These are phyloP conservation scores for Debaryomyces prosopidis DNA, from an alignment of 805 yeast genomes.

Conservation along the genomic window DNA sequence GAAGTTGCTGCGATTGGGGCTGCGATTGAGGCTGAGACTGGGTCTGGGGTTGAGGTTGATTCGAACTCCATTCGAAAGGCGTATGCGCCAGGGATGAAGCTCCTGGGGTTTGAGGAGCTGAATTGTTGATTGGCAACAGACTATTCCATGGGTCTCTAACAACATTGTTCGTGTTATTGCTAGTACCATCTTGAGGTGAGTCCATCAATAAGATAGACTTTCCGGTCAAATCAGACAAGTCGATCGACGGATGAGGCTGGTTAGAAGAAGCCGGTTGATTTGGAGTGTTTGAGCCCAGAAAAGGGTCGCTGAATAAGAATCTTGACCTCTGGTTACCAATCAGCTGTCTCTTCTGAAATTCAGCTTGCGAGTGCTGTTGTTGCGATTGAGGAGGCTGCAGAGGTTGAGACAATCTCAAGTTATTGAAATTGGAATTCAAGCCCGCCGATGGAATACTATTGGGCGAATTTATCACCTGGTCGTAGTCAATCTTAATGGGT, in stretches of 20 bases:
- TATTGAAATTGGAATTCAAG: constrained; percentile 20
- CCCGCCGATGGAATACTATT: constrained; percentile 14
- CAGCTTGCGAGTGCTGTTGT: constrained; percentile 7
- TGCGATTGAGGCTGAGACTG: constrained; percentile 7
- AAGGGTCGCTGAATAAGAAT: constrained; percentile 68
- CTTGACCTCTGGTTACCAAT: constrained; percentile 63
- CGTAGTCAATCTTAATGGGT: constrained; percentile 40
- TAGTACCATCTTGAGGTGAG: constrained; percentile 46
- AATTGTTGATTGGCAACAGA: constrained; percentile 13
- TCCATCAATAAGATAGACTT: constrained; percentile 48
- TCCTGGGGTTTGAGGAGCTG: constrained; percentile 45
- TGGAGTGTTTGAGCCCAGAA: constrained; percentile 11
- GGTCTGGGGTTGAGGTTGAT: constrained; percentile 6
- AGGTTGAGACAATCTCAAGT: constrained; percentile 25
- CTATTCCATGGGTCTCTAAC: constrained; percentile 47
- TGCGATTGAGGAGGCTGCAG: constrained; percentile 34
- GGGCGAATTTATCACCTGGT: constrained; percentile 15
- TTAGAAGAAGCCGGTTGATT: constrained; percentile 21
- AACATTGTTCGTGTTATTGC: constrained; percentile 47
- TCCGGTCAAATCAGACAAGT: constrained; percentile 38
- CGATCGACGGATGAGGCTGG: constrained; percentile 22
- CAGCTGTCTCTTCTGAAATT: constrained; percentile 51
- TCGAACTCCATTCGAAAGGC: constrained; percentile 37
- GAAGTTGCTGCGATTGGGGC: constrained; percentile 7
- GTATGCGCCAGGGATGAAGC: constrained; percentile 10